A percentile compares a stretch with the other conserved stretches of the same genome.
These are phyloP conservation scores for Emergomyces africanus DNA, from an alignment of 2,329 filamentous ascomycete species.

Conservation along the genomic window DNA sequence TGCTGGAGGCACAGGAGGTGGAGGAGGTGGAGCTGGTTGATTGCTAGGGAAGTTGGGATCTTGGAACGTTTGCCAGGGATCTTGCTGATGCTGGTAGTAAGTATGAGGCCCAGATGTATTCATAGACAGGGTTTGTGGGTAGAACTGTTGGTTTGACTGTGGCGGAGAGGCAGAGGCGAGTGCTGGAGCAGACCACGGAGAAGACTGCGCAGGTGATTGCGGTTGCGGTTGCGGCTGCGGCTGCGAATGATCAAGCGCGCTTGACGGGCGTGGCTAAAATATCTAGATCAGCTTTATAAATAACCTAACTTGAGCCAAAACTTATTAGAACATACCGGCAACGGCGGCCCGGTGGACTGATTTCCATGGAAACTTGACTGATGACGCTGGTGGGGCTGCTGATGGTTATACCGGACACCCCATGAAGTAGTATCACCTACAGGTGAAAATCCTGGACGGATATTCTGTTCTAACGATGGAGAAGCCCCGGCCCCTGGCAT, in stretches of 20 bases:
- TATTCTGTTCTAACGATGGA: slow-evolving; percentile 10
- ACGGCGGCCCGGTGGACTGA: slow-evolving; percentile 20
- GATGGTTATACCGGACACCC: slow-evolving; percentile 31
- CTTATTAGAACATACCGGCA: slow-evolving; percentile 21
- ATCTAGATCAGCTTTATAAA: not conserved
- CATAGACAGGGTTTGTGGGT: slow-evolving; percentile 6
- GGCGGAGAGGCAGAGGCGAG: not conserved
- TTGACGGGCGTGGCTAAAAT: slow-evolving; percentile 25
- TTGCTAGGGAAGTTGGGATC: slow-evolving; percentile 12
- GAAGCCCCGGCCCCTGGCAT: slow-evolving; percentile 16
- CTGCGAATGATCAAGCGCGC: slow-evolving; percentile 16
- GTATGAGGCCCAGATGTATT: not conserved
- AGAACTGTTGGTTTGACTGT: slow-evolving; percentile 8
- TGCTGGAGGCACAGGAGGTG: slow-evolving; percentile 28
- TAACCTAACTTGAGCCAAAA: not conserved
- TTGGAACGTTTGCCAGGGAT: slow-evolving; percentile 15
- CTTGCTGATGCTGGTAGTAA: slow-evolving; percentile 11
- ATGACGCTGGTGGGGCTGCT: slow-evolving; percentile 8
- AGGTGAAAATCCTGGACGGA: slow-evolving; percentile 7
- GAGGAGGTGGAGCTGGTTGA: slow-evolving; percentile 23
- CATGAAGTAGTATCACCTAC: slow-evolving; percentile 25
- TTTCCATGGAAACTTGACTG: slow-evolving; percentile 4
- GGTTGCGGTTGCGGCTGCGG: slow-evolving; percentile 12
- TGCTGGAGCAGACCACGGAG: slow-evolving; percentile 1
- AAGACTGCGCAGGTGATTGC: slow-evolving; percentile 10